phyloP scores from a whole-genome alignment of 306 rosid genomes.

The Casuarina equisetifolia region DNA sequence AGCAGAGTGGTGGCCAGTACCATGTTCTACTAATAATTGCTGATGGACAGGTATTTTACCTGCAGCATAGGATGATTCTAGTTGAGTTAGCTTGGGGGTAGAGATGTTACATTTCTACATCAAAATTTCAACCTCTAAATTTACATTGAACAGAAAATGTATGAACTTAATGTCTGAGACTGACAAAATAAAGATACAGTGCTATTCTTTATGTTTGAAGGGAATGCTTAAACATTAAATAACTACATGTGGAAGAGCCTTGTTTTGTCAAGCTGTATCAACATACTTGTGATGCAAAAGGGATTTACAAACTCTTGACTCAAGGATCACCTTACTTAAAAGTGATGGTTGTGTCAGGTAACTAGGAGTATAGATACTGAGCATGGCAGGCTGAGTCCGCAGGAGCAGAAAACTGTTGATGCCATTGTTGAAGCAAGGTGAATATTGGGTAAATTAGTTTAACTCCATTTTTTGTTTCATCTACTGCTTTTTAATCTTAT shows the following conservation, averaged over 20 bases:
- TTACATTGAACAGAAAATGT: not conserved
- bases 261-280: not conserved
- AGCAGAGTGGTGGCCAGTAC: conserved; percentile 89
- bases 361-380: conserved; percentile 92
- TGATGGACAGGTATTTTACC: conserved; percentile 84
- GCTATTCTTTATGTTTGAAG: not conserved
- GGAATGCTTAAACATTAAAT: not conserved
- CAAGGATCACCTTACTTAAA: not conserved
- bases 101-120: not conserved
- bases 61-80: not conserved
- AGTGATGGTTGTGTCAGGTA: conserved; percentile 55
- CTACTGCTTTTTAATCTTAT: conserved; percentile 26
- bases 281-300: not conserved
- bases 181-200: not conserved
- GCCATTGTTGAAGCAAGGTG: conserved; percentile 98
- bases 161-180: conserved; percentile 18
- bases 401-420: conserved; percentile 83
- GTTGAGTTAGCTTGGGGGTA: conserved; percentile 14
- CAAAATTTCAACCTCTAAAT: not conserved
- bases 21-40: conserved; percentile 68
- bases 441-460: conserved; percentile 17
- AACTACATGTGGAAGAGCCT: not conserved
- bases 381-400: conserved; percentile 71
- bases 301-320: not conserved
- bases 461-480: conserved; percentile 6